Conservation (phyloP, 805 yeast genomes). For the Candida patagonica region DNA sequence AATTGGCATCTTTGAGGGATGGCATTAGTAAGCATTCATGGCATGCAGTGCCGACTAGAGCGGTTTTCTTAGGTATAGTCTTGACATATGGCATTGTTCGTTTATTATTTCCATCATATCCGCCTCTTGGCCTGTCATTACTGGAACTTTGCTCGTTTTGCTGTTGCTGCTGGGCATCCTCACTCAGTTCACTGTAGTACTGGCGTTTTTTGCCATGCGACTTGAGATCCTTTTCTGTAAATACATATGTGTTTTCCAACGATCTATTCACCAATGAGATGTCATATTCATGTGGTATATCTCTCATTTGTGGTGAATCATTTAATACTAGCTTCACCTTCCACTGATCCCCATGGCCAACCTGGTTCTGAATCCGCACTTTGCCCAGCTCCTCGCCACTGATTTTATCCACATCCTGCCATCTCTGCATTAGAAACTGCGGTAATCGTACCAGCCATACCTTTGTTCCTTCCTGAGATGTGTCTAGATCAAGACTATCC, state of each 20-base stretch:
- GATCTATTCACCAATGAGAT: conserved; percentile 65
- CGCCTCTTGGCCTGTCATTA: not conserved
- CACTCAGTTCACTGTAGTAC: conserved; percentile 4
- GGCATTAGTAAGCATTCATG: conserved; percentile 92
- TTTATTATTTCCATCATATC: conserved; percentile 13
- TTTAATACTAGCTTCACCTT: conserved; percentile 30
- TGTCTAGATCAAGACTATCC: conserved; percentile 72
- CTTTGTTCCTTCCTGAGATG: conserved; percentile 52
- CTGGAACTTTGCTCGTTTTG: conserved; percentile 2
- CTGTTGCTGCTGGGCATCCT: conserved; percentile 2
- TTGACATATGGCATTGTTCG: conserved; percentile 71
- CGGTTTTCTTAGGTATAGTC: conserved; percentile 82
- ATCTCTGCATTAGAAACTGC: conserved; percentile 68
- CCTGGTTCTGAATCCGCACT: conserved; percentile 47
- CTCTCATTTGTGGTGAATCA: conserved; percentile 35
- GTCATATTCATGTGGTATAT: conserved; percentile 79
- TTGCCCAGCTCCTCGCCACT: conserved; percentile 71
- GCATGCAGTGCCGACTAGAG: conserved; percentile 74
- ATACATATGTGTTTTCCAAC: conserved; percentile 78
- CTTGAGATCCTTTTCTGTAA: conserved; percentile 70
- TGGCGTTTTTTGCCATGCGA: conserved; percentile 29
- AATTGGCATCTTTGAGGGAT: conserved; percentile 60
- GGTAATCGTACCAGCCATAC: conserved; percentile 93
- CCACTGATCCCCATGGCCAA: conserved; percentile 18
- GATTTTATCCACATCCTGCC: conserved; percentile 56